phyloP scores from a whole-genome alignment of 345 rosid species.

The Populus alba region DNA sequence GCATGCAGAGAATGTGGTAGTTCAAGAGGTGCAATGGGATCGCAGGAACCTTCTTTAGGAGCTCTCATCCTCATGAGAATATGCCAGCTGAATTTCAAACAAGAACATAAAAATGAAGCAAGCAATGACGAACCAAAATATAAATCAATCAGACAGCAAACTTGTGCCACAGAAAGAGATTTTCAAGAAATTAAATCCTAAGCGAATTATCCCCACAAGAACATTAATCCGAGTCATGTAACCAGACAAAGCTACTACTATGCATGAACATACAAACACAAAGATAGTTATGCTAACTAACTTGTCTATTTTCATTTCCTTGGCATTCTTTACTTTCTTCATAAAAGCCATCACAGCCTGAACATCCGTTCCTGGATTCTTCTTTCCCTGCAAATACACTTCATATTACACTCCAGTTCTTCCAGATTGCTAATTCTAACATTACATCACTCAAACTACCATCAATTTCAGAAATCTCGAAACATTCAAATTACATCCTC shows the following conservation, averaged over 20 bases:
- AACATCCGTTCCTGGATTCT: constrained; percentile 78
- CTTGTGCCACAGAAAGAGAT: not conserved
- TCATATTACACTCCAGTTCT: not conserved
- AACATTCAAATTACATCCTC: no score
- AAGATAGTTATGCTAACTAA: constrained; percentile 18
- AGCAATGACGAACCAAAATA: not conserved
- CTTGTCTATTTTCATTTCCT: constrained; percentile 94
- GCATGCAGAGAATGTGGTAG: constrained; percentile 92
- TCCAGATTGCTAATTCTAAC: no score
- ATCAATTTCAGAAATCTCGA: not conserved
- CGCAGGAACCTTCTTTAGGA: constrained; percentile 67
- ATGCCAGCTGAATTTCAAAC: constrained; percentile 66
- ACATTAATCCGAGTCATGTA: no score
- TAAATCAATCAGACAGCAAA: not conserved
- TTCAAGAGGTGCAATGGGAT: constrained; percentile 89
- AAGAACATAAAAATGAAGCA: not conserved
- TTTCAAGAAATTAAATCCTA: not conserved
- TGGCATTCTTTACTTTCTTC: constrained; percentile 56
- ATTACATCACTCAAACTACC: not conserved
- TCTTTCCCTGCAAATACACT: constrained; percentile 68
- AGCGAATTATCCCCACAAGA: not conserved
- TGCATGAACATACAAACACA: no score
- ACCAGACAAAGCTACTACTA: no score
- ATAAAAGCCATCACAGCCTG: constrained; percentile 57
- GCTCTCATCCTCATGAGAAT: constrained; percentile 84